phyloP scores from a whole-genome alignment of 805 yeast genomes.

The Ogataea philodendri region DNA sequence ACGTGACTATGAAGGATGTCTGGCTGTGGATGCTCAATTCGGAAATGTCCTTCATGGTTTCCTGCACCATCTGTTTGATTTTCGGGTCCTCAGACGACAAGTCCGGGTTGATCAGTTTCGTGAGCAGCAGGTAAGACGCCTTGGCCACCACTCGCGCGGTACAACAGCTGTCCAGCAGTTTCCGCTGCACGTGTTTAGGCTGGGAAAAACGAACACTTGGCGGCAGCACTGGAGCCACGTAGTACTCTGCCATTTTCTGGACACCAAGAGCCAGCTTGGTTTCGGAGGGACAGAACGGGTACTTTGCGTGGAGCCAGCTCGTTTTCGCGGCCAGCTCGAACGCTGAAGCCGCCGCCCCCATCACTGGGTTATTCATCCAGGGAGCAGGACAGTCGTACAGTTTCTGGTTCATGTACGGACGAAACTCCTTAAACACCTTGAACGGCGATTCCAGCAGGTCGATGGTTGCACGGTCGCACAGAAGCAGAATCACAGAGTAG shows the following conservation, averaged over 20 bases:
- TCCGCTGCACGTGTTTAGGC: conserved; percentile 14
- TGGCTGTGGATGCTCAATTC: conserved; percentile 16
- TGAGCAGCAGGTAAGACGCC: conserved; percentile 7
- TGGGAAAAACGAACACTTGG: too few species aligned
- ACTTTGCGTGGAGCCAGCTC: conserved; percentile 32
- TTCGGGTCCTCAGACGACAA: conserved; percentile 8
- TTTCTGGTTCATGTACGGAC: conserved; percentile 34
- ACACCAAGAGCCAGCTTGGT: too few species aligned
- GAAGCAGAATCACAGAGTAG: conserved; percentile 36
- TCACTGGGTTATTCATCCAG: conserved; percentile 42
- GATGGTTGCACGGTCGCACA: conserved; percentile 30
- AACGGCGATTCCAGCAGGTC: conserved; percentile 40
- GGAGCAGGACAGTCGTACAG: conserved; percentile 31
- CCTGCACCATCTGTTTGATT: conserved; percentile 4
- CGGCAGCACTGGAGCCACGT: background rate
- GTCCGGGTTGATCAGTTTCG: conserved; percentile 12
- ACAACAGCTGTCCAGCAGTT: conserved; percentile 3
- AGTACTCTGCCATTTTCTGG: too few species aligned
- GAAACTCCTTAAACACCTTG: conserved; percentile 33
- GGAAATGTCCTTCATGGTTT: conserved; percentile 5
- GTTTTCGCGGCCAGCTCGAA: conserved; percentile 38
- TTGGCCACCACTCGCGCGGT: conserved; percentile 12
- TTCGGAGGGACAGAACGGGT: too few species aligned
- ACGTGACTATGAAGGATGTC: conserved; percentile 10
- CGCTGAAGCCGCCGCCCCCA: conserved; percentile 37